Percentiles rank a stretch among this genome's conserved stretches.
phyloP scores from a whole-genome alignment of 352 stramenopile genomes.

The Thraustochytrium striatum region DNA sequence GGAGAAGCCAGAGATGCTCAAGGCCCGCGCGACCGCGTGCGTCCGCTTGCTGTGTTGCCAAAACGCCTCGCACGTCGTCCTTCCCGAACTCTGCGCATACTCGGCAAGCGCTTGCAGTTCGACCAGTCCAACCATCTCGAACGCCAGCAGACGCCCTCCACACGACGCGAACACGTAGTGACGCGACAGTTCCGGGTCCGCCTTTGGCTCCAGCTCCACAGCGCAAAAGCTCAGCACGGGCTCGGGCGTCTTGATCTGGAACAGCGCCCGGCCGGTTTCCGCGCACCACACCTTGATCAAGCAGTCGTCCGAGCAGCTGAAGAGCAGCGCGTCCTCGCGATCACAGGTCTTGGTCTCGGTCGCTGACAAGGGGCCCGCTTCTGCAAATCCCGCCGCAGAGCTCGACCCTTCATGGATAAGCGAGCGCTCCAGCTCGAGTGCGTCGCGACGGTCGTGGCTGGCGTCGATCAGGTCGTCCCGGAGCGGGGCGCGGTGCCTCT shows the following conservation, averaged over 20 bases:
- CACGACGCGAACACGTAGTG: background rate
- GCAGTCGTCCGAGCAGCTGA: background rate
- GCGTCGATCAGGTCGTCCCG: background rate
- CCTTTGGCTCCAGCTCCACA: background rate
- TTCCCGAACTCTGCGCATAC: background rate
- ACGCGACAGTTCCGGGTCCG: background rate
- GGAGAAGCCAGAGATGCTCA: background rate
- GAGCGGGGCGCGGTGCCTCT: background rate
- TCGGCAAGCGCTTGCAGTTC: constrained; percentile 11
- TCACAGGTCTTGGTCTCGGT: too few relatives aligned
- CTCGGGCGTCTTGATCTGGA: constrained; percentile 11
- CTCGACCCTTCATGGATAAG: background rate
- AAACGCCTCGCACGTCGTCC: constrained; percentile 1
- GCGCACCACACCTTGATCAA: constrained; percentile 10
- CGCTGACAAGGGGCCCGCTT: too few relatives aligned
- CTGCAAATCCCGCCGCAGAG: too few relatives aligned
- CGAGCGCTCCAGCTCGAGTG: background rate
- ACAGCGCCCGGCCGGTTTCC: background rate
- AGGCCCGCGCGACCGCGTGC: background rate
- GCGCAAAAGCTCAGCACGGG: background rate
- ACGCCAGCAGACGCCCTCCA: background rate
- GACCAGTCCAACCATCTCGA: background rate
- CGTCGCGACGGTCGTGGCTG: background rate
- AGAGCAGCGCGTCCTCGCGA: background rate
- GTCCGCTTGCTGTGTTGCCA: background rate